These are phyloP conservation scores for Pholiota adiposa DNA, from an alignment of 1,284 basidiomycete genomes.

Conservation along the genomic window DNA sequence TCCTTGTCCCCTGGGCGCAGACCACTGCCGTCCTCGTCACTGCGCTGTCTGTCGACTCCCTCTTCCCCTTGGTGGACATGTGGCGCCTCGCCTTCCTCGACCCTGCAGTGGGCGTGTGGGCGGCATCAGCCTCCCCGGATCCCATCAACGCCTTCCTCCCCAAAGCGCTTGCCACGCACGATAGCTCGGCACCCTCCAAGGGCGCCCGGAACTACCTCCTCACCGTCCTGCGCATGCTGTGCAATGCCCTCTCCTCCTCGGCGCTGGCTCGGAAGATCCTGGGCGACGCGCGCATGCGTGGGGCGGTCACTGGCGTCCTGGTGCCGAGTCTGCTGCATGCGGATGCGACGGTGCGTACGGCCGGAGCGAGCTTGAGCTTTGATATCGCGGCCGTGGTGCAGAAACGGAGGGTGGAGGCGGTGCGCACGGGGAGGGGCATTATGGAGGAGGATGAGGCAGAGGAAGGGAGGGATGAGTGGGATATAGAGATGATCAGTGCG, in stretches of 20 bases:
- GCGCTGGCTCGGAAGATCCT: constrained; percentile 60
- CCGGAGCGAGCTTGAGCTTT: constrained; percentile 83
- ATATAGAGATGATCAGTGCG: constrained; percentile 80
- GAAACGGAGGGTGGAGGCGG: constrained; percentile 50
- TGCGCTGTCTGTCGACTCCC: constrained; percentile 56
- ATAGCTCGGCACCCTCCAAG: constrained; percentile 27
- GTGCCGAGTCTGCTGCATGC: constrained; percentile 71
- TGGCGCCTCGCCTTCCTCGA: constrained; percentile 83
- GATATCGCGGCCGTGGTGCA: constrained; percentile 75
- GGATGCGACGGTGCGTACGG: constrained; percentile 72
- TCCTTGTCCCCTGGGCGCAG: constrained; percentile 51
- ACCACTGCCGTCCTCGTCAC: constrained; percentile 50
- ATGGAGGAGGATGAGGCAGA: constrained; percentile 39
- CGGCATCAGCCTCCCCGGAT: constrained; percentile 40
- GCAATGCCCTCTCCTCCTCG: constrained; percentile 69
- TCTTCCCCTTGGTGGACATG: constrained; percentile 85
- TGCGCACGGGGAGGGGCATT: constrained; percentile 40
- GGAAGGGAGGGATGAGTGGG: constrained; percentile 76
- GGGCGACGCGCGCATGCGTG: constrained; percentile 33
- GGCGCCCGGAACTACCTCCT: constrained; percentile 61
- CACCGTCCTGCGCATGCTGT: constrained; percentile 73
- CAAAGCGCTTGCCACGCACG: constrained; percentile 41
- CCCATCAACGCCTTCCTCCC: constrained; percentile 48
- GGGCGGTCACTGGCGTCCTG: constrained; percentile 51
- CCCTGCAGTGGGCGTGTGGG: constrained; percentile 55